These are phyloP conservation scores for Pyropia yezoensis DNA, from an alignment of 23 red algal species.

Conservation along the genomic window DNA sequence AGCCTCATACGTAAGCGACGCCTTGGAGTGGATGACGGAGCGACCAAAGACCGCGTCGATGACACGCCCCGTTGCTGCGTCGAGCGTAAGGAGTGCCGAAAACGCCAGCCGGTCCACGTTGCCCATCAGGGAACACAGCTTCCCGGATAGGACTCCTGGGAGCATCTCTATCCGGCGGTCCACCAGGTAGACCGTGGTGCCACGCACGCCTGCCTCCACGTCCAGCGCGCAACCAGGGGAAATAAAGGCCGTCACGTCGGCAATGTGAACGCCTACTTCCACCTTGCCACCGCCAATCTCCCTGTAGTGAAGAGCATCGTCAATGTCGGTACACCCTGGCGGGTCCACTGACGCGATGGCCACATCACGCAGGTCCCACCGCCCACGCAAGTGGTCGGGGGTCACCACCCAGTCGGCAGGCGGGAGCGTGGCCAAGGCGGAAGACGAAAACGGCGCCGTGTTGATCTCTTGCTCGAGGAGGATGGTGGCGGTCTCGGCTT, in stretches of 20 bases:
- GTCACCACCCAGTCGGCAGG: conserved; percentile 58
- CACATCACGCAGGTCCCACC: conserved; percentile 65
- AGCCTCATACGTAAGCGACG: conserved; percentile 83
- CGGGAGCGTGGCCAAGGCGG: conserved; percentile 78
- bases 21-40: conserved; percentile 76
- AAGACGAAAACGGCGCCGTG: conserved; percentile 76
- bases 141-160: conserved; percentile 58
- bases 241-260: conserved; percentile 94
- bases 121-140: conserved; percentile 74
- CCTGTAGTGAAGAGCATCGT: conserved; percentile 87
- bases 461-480: conserved; percentile 89
- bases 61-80: conserved; percentile 51
- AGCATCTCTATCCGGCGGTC: conserved; percentile 98
- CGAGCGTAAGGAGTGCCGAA: conserved; percentile 72
- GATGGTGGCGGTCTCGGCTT: conserved; percentile 86
- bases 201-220: conserved; percentile 78
- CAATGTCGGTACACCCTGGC: conserved; percentile 97
- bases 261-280: conserved; percentile 93
- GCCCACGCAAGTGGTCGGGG: conserved; percentile 39
- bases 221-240: conserved; percentile 62
- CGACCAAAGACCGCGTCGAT: conserved; percentile 47
- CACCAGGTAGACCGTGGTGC: conserved; percentile 93
- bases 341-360: conserved; percentile 86
- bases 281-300: conserved; percentile 24
- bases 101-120: conserved; percentile 78